phyloP scores from a whole-genome alignment of 805 yeast genomes.

The Wickerhamiella nectarea region DNA sequence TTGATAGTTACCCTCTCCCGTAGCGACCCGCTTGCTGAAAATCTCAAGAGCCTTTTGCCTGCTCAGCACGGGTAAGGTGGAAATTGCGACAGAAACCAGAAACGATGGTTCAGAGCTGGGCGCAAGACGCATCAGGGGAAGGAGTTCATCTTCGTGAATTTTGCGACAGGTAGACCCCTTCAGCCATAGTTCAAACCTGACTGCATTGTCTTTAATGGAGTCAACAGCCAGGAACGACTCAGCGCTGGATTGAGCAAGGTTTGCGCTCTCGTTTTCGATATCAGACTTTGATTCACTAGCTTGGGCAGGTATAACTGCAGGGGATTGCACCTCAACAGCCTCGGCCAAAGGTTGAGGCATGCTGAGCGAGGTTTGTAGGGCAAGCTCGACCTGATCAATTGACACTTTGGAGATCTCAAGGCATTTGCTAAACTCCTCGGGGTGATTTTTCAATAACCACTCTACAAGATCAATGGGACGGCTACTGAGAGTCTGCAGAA shows the following conservation, averaged over 20 bases:
- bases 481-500: conserved; percentile 20
- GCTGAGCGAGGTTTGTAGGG: conserved; percentile 47
- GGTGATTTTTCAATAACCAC: conserved; percentile 27
- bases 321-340: neutral
- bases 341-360: neutral
- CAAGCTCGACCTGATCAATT: conserved; percentile 46
- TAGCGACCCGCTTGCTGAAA: conserved; percentile 13
- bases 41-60: conserved; percentile 25
- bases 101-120: conserved; percentile 24
- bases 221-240: conserved; percentile 13
- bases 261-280: conserved; percentile 1
- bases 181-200: conserved; percentile 18
- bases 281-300: neutral
- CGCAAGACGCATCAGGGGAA: conserved; percentile 14
- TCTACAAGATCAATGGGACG: conserved; percentile 31
- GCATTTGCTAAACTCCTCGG: conserved; percentile 18
- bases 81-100: conserved; percentile 25
- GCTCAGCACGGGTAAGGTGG: conserved; percentile 27
- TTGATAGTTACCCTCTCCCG: conserved; percentile 24
- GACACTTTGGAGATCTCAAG: conserved; percentile 6
- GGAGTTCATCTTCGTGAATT: conserved; percentile 11
- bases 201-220: conserved; percentile 3
- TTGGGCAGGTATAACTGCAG: neutral
- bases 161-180: conserved; percentile 12
- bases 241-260: conserved; percentile 7